phyloP scores from a whole-genome alignment of 805 yeast genomes.

The Wickerhamomyces kurtzmanii region DNA sequence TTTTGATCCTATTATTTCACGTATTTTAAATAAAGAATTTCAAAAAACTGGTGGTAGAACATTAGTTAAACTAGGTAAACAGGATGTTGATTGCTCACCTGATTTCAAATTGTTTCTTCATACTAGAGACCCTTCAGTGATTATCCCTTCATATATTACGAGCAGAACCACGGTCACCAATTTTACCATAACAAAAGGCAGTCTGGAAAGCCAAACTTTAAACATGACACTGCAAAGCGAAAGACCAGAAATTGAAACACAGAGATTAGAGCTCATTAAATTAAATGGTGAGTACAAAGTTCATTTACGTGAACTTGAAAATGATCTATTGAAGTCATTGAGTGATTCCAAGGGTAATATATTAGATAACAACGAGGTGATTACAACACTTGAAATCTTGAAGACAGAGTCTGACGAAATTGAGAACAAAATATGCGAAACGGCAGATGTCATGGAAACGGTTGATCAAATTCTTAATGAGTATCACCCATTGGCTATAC shows the following conservation, averaged over 20 bases:
- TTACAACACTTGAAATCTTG: slow-evolving; percentile 51
- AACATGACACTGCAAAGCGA: slow-evolving; percentile 42
- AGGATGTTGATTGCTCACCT: slow-evolving; percentile 56
- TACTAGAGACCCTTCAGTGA: slow-evolving; percentile 44
- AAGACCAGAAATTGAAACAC: slow-evolving; percentile 57
- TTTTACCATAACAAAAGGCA: slow-evolving; percentile 62
- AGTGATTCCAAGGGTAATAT: slow-evolving; percentile 50
- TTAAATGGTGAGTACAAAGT: slow-evolving; percentile 51
- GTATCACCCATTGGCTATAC: slow-evolving; percentile 46
- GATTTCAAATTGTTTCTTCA: slow-evolving; percentile 52
- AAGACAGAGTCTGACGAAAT: slow-evolving; percentile 54
- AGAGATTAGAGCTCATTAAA: slow-evolving; percentile 42
- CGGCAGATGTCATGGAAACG: slow-evolving; percentile 41
- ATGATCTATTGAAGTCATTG: slow-evolving; percentile 44
- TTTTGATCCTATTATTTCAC: slow-evolving; percentile 64
- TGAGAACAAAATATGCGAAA: slow-evolving; percentile 40
- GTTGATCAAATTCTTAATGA: slow-evolving; percentile 37
- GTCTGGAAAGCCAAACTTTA: slow-evolving; percentile 53
- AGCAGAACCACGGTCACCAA: slow-evolving; percentile 58
- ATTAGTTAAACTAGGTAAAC: slow-evolving; percentile 49
- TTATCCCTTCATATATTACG: slow-evolving; percentile 42
- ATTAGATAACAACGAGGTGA: slow-evolving; percentile 54
- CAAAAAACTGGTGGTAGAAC: slow-evolving; percentile 61
- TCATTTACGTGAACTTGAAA: slow-evolving; percentile 46
- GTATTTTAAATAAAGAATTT: slow-evolving; percentile 53